Evolutionary conservation across 2,329 filamentous ascomycete species (phyloP), one percentile per base, ranked within the genome.

Genomic region (Neoarthrinium moseri): DNA sequence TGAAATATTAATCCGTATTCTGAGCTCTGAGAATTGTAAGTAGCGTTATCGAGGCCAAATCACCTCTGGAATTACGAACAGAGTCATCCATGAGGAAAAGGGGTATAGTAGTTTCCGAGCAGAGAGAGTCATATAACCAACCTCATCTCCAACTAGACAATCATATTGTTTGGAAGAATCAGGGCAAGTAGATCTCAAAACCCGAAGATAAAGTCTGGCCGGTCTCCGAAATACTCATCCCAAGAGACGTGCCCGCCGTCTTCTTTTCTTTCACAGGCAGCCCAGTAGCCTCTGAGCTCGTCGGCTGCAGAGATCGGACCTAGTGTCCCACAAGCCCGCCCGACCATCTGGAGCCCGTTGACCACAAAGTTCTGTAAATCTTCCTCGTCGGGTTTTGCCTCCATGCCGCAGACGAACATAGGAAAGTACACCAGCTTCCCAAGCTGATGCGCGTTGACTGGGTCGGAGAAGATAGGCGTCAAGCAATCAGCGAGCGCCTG

Each of bases 371-470:
- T 40, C 38, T 49, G 48, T 2, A 44, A 21, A 15, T 37, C 29
- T 13, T 27, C 18, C 4, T 46, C 46, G 13, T 46, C 43, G 15
- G 33, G 26, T 3, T 35, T 40, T n/a, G 39, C 29, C 42, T 50
- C 47, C 48, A 52, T 52, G 13, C 51, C 51, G 43, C 48, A 52
- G 15, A 51, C 44, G 35, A 52, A 51, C 27, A 50, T 42, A 11
- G 46, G 51, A 24, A 53, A 49, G 44, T 49, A 50, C 2, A 50
- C 49, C 6, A 50, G 48, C 43, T 53, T 53, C 36, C 51, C 49
- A 34, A 53, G 39, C 20, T 41, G 40, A 11, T 45, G 43, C 20
- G 48, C 43, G 17, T 33, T 48, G 10, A 38, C 37, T 4, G 23
- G 27, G 34, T 42, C 37, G 11, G 43, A 37, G 42, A 51, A 51